Percentiles rank a stretch among this genome's conserved stretches.
These are phyloP conservation scores for Ascochyta fabae DNA, from an alignment of 2,329 filamentous ascomycete genomes.

Conservation along the genomic window DNA sequence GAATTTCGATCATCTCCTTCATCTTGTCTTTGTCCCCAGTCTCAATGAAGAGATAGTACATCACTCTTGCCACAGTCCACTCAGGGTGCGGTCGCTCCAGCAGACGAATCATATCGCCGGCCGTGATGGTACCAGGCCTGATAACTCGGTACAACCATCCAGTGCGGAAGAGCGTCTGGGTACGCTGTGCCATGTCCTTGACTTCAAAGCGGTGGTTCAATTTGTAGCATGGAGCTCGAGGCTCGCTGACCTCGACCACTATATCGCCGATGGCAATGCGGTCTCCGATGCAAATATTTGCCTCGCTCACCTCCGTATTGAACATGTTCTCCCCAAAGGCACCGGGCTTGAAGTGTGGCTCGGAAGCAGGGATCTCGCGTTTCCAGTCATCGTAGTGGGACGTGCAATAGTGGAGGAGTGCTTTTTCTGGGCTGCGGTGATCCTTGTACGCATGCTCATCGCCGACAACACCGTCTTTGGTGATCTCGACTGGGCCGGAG, in stretches of 20 bases:
- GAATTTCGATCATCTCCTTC: constrained; percentile 50
- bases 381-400: constrained; percentile 65
- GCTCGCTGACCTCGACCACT: constrained; percentile 66
- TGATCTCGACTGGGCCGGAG: constrained; percentile 55
- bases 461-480: constrained; percentile 59
- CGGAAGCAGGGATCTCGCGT: constrained; percentile 59
- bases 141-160: constrained; percentile 72
- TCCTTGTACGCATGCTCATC: constrained; percentile 69
- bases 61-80: constrained; percentile 69
- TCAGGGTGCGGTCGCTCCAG: constrained; percentile 62
- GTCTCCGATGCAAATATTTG: constrained; percentile 71
- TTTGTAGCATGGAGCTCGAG: constrained; percentile 71
- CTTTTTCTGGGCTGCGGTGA: constrained; percentile 69
- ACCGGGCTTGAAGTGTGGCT: constrained; percentile 61
- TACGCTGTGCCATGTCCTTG: constrained; percentile 66
- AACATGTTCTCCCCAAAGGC: constrained; percentile 72
- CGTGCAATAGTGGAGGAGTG: constrained; percentile 66
- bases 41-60: constrained; percentile 67
- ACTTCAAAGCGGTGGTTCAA: constrained; percentile 71
- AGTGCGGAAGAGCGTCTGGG: constrained; percentile 64
- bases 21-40: constrained; percentile 57
- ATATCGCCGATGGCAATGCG: constrained; percentile 58
- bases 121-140: constrained; percentile 59
- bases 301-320: constrained; percentile 64
- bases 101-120: constrained; percentile 64